Evolutionary conservation across 192 early-diverging fungal genomes (phyloP).

Genomic region (Coemansia sp.): DNA sequence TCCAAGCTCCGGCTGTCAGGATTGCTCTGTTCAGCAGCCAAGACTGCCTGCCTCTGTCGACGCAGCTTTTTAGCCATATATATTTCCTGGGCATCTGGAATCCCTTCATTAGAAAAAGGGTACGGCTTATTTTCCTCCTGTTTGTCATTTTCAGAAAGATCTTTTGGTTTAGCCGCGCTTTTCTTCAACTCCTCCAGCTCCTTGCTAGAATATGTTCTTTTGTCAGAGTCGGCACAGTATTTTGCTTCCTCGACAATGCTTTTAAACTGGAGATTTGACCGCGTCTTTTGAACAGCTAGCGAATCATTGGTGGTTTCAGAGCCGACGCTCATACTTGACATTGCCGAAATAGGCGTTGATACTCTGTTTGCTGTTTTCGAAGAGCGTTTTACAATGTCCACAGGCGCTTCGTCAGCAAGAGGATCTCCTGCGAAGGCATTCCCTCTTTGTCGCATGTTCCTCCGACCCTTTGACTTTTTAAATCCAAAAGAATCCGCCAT

Average conservation of each 20-base stretch:
- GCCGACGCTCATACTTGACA: constrained; percentile 18
- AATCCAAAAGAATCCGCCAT: constrained; percentile 34
- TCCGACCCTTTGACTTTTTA: constrained; percentile 40
- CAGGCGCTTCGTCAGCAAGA: constrained; percentile 9
- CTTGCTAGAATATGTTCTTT: constrained; percentile 18
- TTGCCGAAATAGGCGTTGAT: neutral
- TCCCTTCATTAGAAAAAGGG: constrained; percentile 37
- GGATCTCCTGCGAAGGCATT: constrained; percentile 8
- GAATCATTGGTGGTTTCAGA: neutral
- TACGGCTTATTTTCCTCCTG: constrained; percentile 10
- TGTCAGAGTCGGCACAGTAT: neutral
- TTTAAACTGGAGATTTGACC: neutral
- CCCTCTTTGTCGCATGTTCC: constrained; percentile 40
- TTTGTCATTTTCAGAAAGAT: neutral
- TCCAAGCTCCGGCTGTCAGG: neutral
- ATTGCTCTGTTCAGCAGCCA: neutral
- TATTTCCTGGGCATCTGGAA: constrained; percentile 46
- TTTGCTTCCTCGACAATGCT: constrained; percentile 3
- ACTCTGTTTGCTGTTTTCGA: constrained; percentile 6
- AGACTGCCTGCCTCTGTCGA: constrained; percentile 34
- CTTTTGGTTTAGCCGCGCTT: constrained; percentile 2
- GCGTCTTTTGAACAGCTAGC: neutral
- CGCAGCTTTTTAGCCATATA: constrained; percentile 47
- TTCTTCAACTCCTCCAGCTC: constrained; percentile 18
- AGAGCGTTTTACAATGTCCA: constrained; percentile 36